phyloP scores from a whole-genome alignment of 2,329 filamentous ascomycete species.

The Fonsecaea erecta region DNA sequence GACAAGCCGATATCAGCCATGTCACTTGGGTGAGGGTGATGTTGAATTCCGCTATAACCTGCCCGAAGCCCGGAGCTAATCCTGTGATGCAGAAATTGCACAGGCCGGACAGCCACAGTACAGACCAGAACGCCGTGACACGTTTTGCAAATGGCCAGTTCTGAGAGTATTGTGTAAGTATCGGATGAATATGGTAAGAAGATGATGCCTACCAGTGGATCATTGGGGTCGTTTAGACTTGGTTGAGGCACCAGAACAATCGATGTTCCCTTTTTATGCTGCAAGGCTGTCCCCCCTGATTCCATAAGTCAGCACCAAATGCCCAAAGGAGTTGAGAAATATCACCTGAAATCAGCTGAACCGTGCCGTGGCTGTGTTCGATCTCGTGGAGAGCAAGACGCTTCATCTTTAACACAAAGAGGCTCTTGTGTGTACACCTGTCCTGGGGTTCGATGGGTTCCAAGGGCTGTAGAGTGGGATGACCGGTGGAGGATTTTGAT shows the following conservation, averaged over 20 bases:
- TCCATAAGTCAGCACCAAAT: not conserved
- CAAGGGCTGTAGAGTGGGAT: not conserved
- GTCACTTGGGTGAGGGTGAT: slow-evolving; percentile 29
- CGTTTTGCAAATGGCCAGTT: slow-evolving; percentile 15
- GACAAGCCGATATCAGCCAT: not conserved
- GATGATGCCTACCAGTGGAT: not conserved
- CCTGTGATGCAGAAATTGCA: slow-evolving; percentile 20
- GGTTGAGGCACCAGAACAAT: slow-evolving; percentile 4
- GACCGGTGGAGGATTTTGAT: too few species aligned
- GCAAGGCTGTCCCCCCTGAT: not conserved
- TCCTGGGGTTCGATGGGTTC: too few species aligned
- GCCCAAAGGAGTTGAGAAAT: too few species aligned
- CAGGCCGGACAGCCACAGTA: slow-evolving; percentile 16
- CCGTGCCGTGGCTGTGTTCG: slow-evolving; percentile 20
- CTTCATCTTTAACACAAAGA: slow-evolving; percentile 3
- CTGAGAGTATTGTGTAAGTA: not conserved
- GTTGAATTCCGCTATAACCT: slow-evolving; percentile 10
- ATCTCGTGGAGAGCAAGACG: slow-evolving; percentile 13
- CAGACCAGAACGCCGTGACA: slow-evolving; percentile 7
- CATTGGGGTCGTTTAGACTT: not conserved
- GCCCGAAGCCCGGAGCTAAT: slow-evolving; percentile 15
- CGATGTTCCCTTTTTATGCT: not conserved
- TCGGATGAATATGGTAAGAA: not conserved
- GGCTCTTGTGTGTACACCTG: not conserved
- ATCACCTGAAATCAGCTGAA: slow-evolving; percentile 20